Base-by-base conservation (phyloP, 1,284 basidiomycete genomes). In the Naganishia albida region DNA sequence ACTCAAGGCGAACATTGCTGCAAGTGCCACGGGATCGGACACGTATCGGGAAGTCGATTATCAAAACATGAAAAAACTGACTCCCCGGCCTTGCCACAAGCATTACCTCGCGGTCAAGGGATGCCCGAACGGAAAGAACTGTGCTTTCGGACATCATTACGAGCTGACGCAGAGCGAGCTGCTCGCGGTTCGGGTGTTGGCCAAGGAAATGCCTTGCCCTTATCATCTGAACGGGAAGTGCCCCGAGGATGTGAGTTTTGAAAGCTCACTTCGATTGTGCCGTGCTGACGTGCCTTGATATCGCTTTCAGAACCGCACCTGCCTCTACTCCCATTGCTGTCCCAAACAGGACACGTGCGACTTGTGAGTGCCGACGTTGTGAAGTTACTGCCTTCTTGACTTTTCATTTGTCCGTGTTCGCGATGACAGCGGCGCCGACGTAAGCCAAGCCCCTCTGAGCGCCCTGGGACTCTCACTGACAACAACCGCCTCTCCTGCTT, bases 61-160 rank as follows among this genome's bases (percentile, higher is more conserved):
- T 18, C 63, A 67, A 51, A 67, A 59, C n/a, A 67, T 67, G 63
- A 67, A 64, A 40, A 63, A 59, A 28, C 55, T 67, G 26, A 56
- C 55, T 53, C 62, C 66, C 6, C 39, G 66, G 43, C 66, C 66
- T 1, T 67, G 66, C 46, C 63, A 64, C 55, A 60, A 59, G 40
- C 62, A 64, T 28, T 67, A 67, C 42, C 63, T 67, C 16, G 16
- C 56, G 7, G 53, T 55, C 46, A 62, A 55, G 18, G 48, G 57
- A 7, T 65, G 63, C 38, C 46, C 48, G 8, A 67, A 49, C 13
- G 34, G 30, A 3, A 48, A 49, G 23, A 28, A 16, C 25, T 67
- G 66, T 63, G 34, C 38, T 18, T 67, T 64, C 44, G 63, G 63
- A 6, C 66, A 67, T 30, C 43, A 57, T 42, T 67, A 67, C 59